A percentile compares a stretch with the other conserved stretches of the same genome.
Evolutionary conservation across 129 eudicot genomes (phyloP).

Genomic region (Erigeron canadensis): DNA sequence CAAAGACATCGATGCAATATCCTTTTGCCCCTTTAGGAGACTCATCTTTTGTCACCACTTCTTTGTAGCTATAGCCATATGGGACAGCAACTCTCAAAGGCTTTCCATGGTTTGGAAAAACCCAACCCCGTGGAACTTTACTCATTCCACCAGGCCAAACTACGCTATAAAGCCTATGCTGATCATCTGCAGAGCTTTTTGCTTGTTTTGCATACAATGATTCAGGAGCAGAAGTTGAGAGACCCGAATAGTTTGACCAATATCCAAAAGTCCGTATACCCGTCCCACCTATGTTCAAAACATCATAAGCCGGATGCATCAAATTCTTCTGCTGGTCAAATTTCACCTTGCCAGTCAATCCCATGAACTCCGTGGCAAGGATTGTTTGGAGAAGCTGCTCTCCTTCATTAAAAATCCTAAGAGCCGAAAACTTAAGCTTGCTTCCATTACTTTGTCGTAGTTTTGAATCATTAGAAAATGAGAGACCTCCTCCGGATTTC

Average conservation of each 20-base stretch:
- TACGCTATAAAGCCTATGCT: not conserved
- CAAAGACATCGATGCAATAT: not conserved
- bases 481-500: slow-evolving; percentile 41
- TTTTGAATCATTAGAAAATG: slow-evolving; percentile 40
- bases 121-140: not conserved
- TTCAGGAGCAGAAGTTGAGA: slow-evolving; percentile 51
- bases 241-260: slow-evolving; percentile 61
- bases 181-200: not conserved
- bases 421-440: slow-evolving; percentile 24
- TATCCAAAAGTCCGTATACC: slow-evolving; percentile 49
- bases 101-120: not conserved
- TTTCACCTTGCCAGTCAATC: slow-evolving; percentile 47
- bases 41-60: slow-evolving; percentile 2
- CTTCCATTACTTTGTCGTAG: not conserved
- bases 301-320: slow-evolving; percentile 53
- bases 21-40: slow-evolving; percentile 10
- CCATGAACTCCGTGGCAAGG: slow-evolving; percentile 36
- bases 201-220: not conserved
- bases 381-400: slow-evolving; percentile 34
- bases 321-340: slow-evolving; percentile 37
- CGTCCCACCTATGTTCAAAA: slow-evolving; percentile 53
- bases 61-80: not conserved
- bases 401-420: slow-evolving; percentile 59
- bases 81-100: slow-evolving; percentile 5
- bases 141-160: slow-evolving; percentile 4